phyloP scores from a whole-genome alignment of 2,329 filamentous ascomycete species.

The Ophiosphaerella narmari region DNA sequence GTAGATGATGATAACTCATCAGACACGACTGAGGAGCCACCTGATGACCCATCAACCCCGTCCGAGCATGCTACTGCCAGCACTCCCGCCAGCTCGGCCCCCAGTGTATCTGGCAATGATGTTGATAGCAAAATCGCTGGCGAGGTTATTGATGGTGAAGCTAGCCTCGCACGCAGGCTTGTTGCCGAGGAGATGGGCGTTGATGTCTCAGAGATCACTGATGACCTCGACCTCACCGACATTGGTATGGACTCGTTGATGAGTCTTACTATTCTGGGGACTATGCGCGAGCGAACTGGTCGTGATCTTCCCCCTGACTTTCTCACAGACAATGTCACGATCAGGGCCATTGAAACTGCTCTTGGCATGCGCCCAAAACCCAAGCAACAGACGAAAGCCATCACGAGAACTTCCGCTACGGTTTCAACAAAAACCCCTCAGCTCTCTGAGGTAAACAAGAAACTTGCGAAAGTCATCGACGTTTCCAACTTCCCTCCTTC shows the following conservation, averaged over 20 bases:
- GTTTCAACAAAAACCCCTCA: constrained; percentile 37
- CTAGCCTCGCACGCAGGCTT: constrained; percentile 55
- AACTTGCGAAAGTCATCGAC: constrained; percentile 48
- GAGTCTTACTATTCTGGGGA: constrained; percentile 57
- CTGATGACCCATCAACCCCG: constrained; percentile 48
- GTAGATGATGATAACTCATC: constrained; percentile 50
- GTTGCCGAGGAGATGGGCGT: constrained; percentile 66
- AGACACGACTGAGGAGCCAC: constrained; percentile 44
- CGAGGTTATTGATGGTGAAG: constrained; percentile 43
- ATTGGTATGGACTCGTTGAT: constrained; percentile 61
- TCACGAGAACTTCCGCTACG: constrained; percentile 15
- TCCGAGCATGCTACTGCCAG: constrained; percentile 48
- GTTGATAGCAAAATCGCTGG: constrained; percentile 38
- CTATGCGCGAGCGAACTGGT: constrained; percentile 57
- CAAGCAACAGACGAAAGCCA: constrained; percentile 42
- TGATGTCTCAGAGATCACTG: constrained; percentile 60
- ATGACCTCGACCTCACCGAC: constrained; percentile 64
- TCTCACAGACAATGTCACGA: constrained; percentile 64
- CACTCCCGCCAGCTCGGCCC: constrained; percentile 56
- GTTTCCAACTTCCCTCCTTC: constrained; percentile 53
- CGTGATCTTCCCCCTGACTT: constrained; percentile 59
- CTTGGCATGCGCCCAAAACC: constrained; percentile 60
- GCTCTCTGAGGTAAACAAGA: constrained; percentile 56
- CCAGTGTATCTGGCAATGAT: constrained; percentile 51
- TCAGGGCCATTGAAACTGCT: constrained; percentile 68